Base-by-base conservation (phyloP, 2,329 filamentous ascomycete species). In the Hypoxylon sp. region DNA sequence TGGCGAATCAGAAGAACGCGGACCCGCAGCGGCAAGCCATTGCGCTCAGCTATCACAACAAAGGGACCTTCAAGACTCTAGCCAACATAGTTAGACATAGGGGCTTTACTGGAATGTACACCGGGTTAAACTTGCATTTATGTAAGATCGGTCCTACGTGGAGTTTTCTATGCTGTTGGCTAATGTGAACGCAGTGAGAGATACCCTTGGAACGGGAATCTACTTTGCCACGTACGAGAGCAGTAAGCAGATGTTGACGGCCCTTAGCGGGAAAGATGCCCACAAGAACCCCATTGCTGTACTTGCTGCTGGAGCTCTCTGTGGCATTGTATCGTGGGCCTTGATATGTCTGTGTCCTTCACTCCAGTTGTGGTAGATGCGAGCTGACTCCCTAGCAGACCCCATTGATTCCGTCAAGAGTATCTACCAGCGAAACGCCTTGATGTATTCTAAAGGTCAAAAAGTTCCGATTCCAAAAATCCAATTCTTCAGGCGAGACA, bases 211-310 rank as follows among this genome's bases (percentile, higher is more conserved):
- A 59, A 97, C 93, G 1, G 88, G 89, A 30, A 93, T 95, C 63
- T 97, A 97, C 79, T 97, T 97, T 76, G 93, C 92, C 82, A 94
- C 93, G 30, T 97, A 97, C 78, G 93, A 97, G 80, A 94, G 91
- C 77, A 89, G 89, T 73, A 97, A 97, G 77, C 93, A 96, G 78
- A 81, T 95, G 23, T 86, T 94, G 69, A 92, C 91, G 19, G 93
- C 92, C 14, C 89, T 92, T 70, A 88, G 87, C 45, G 87, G 91
- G 51, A 91, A 91, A 69, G 86, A 86, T 67, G 89, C 90, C 6
- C 89, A 92, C n/a, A 93, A 91, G 52, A 92, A 91, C 75, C 92
- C 92, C n/a, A 78, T 93, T 60, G 91, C 93, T 14, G 92, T 96
- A 32, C 87, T 94, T 13, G 84, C 90, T 51, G 92, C 93, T 19